Evolutionary conservation across 192 early-diverging fungal species (phyloP).

Genomic region (Spizellomyces sp.): DNA sequence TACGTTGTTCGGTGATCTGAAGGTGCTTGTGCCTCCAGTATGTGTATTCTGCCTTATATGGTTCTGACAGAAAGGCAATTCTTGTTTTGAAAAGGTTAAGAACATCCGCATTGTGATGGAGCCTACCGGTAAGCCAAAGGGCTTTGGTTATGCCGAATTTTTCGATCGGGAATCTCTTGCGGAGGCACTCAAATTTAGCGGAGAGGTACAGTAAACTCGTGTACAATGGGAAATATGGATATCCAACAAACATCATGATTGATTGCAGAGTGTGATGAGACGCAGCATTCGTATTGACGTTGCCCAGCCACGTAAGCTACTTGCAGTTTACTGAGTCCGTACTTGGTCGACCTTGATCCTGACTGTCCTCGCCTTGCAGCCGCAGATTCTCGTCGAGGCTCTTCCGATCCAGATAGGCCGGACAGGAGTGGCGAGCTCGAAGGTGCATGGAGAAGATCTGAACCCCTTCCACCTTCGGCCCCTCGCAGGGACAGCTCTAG

Average conservation of each 20-base stretch:
- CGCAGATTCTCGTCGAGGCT: neutral
- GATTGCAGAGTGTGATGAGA: slow-evolving; percentile 58
- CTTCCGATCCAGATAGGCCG: neutral
- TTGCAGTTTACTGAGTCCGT: neutral
- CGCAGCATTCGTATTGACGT: slow-evolving; percentile 82
- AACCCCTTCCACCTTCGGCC: slow-evolving; percentile 41
- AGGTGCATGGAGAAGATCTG: slow-evolving; percentile 55
- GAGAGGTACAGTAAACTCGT: slow-evolving; percentile 43
- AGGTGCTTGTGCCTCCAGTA: slow-evolving; percentile 45
- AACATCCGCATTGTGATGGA: slow-evolving; percentile 83
- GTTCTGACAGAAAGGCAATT: neutral
- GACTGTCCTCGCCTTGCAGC: neutral
- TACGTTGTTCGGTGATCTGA: slow-evolving; percentile 70
- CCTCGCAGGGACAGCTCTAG: slow-evolving; percentile 46
- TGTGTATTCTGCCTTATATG: neutral
- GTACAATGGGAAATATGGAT: neutral
- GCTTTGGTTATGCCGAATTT: slow-evolving; percentile 97
- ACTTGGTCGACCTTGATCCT: no score
- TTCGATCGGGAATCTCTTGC: slow-evolving; percentile 79
- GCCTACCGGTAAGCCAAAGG: slow-evolving; percentile 77
- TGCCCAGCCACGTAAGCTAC: slow-evolving; percentile 79
- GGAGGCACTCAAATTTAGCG: slow-evolving; percentile 70
- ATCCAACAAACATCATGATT: neutral
- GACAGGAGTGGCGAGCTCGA: slow-evolving; percentile 22
- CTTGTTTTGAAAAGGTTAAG: slow-evolving; percentile 55